A percentile compares a stretch with the other conserved stretches of the same genome.
phyloP scores from a whole-genome alignment of 2,329 filamentous ascomycete genomes.

The Septoria linicola region DNA sequence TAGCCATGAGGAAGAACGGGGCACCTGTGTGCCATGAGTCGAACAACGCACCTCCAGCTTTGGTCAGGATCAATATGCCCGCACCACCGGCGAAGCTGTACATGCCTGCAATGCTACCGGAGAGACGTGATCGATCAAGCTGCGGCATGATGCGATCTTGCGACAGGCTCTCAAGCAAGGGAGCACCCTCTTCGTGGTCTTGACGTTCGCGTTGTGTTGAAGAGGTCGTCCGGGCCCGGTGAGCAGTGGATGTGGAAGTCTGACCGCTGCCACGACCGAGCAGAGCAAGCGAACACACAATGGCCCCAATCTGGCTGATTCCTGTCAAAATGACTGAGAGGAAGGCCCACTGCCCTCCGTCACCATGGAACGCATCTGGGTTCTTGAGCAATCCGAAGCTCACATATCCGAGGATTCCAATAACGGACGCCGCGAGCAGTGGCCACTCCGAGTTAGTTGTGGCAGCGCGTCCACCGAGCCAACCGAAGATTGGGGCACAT shows the following conservation, averaged over 20 bases:
- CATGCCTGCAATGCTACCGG: constrained; percentile 90
- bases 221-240: constrained; percentile 8
- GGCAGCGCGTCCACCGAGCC: constrained; percentile 67
- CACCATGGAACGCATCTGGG: constrained; percentile 67
- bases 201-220: not conserved
- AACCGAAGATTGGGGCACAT: constrained; percentile 84
- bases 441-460: constrained; percentile 61
- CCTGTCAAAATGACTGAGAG: constrained; percentile 77
- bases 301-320: constrained; percentile 91
- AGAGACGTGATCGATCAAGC: constrained; percentile 57
- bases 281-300: constrained; percentile 90
- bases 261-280: constrained; percentile 74
- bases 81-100: constrained; percentile 89
- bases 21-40: constrained; percentile 71
- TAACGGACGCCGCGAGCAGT: constrained; percentile 66
- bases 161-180: constrained; percentile 26
- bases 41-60: constrained; percentile 83
- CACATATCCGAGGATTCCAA: constrained; percentile 76
- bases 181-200: constrained; percentile 29
- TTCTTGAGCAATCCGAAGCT: constrained; percentile 73
- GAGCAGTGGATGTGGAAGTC: constrained; percentile 8
- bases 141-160: not conserved
- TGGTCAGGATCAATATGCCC: constrained; percentile 87
- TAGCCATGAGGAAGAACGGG: constrained; percentile 92
- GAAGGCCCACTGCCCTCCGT: constrained; percentile 58